phyloP scores from a whole-genome alignment of 1,139 yeast species.

The Hemisphaericaspora xylofermentans region DNA sequence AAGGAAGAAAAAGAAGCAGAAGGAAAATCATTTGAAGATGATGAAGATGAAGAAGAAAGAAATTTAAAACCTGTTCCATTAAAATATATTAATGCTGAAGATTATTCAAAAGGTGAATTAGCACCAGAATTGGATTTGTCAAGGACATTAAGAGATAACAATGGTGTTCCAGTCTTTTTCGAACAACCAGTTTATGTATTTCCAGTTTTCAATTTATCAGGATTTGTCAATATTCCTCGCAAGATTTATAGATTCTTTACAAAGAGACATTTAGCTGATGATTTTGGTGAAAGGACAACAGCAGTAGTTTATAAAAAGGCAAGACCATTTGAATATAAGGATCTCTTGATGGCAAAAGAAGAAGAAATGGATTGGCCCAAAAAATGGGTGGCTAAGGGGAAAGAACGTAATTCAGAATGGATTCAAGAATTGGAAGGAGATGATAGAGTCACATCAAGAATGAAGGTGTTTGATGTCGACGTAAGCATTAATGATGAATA shows the following conservation, averaged over 20 bases:
- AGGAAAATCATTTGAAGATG: conserved; percentile 9
- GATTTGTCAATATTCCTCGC: conserved; percentile 73
- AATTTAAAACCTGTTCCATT: conserved; percentile 49
- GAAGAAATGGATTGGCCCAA: conserved; percentile 94
- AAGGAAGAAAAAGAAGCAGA: conserved; percentile 53
- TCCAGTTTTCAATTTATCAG: conserved; percentile 73
- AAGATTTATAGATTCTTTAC: conserved; percentile 79
- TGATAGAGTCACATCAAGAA: conserved; percentile 55
- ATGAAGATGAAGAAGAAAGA: conserved; percentile 16
- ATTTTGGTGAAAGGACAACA: conserved; percentile 61
- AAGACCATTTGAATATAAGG: conserved; percentile 57
- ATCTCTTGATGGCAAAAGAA: conserved; percentile 52
- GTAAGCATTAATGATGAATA: not conserved
- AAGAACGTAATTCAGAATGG: conserved; percentile 82
- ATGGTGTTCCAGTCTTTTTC: conserved; percentile 57
- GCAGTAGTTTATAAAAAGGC: conserved; percentile 56
- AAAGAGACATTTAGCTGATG: conserved; percentile 68
- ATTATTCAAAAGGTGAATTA: conserved; percentile 52
- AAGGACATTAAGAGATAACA: conserved; percentile 24
- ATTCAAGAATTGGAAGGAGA: conserved; percentile 72
- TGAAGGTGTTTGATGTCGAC: conserved; percentile 52
- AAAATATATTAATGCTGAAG: conserved; percentile 60
- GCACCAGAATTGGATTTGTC: conserved; percentile 59
- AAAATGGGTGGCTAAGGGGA: conserved; percentile 76
- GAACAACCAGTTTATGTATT: conserved; percentile 75